phyloP scores from a whole-genome alignment of 148 eudicot species.

The Euryodendron excelsum region DNA sequence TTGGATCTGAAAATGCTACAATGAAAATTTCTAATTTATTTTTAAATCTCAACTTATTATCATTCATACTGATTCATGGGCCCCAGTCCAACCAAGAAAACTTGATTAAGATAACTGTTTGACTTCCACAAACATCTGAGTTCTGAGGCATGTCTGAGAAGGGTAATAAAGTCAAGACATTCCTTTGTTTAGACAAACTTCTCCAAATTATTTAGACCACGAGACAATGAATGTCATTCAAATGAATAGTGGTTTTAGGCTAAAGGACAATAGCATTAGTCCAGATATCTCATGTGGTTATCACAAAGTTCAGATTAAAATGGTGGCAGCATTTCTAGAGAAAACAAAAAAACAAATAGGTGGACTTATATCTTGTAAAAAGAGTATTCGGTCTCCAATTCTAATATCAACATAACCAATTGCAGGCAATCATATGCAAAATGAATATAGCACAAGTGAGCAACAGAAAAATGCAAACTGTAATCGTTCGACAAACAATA shows the following conservation, averaged over 20 bases:
- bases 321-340: neutral
- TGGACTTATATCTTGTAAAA: neutral
- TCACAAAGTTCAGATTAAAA: neutral
- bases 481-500: neutral
- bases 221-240: neutral
- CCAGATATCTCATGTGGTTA: conserved; percentile 5
- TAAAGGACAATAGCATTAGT: neutral
- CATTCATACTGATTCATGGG: neutral
- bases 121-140: neutral
- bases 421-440: neutral
- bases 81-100: too few relatives aligned
- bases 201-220: neutral
- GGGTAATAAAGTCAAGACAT: neutral
- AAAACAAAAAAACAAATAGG: neutral
- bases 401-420: neutral
- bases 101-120: too few relatives aligned
- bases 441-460: neutral
- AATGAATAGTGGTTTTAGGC: neutral
- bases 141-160: neutral
- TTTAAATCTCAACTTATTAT: neutral
- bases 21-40: neutral
- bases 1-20: too few relatives aligned
- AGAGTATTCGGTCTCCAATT: neutral
- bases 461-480: neutral
- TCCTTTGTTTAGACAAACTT: neutral